phyloP scores from a whole-genome alignment of 495 filamentous ascomycete species.

The Hypoxylon subgilvum region DNA sequence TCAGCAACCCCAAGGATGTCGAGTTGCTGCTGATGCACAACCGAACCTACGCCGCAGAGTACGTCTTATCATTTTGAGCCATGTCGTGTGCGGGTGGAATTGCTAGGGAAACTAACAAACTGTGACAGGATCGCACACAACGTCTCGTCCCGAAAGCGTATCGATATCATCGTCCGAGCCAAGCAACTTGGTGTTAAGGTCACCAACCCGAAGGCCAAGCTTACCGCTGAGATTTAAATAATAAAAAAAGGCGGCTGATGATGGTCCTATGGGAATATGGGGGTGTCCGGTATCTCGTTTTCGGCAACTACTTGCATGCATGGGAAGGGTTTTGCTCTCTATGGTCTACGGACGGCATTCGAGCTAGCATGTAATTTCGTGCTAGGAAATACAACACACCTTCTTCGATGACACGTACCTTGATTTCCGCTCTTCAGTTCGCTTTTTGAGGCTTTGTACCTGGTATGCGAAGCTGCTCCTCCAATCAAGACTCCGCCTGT shows the following conservation, averaged over 20 bases:
- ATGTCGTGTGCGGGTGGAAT: no score
- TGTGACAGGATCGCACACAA: conserved; percentile 90
- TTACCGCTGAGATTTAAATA: conserved; percentile 91
- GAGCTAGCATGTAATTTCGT: conserved; percentile 46
- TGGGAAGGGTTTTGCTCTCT: conserved; percentile 46
- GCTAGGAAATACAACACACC: conserved; percentile 45
- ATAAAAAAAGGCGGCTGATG: conserved; percentile 32
- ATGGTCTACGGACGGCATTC: conserved; percentile 44
- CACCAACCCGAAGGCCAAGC: conserved; percentile 97
- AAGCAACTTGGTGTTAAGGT: conserved; percentile 99
- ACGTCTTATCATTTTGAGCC: conserved; percentile 60
- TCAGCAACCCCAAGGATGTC: conserved; percentile 92
- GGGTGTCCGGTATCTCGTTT: conserved; percentile 44
- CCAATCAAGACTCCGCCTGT: conserved; percentile 20
- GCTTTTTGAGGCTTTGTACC: conserved; percentile 13
- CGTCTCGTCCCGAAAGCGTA: conserved; percentile 96
- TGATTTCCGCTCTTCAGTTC: conserved; percentile 15
- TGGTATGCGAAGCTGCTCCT: not conserved
- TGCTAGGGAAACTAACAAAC: conserved; percentile 67
- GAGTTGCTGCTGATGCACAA: conserved; percentile 99
- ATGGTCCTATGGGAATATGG: conserved; percentile 34
- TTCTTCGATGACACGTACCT: conserved; percentile 44
- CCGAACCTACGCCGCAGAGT: conserved; percentile 98
- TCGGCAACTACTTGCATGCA: conserved; percentile 45
- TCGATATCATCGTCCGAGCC: conserved; percentile 93